These are phyloP conservation scores for Naganishia cerealis DNA, from an alignment of 1,284 basidiomycete species.

Conservation along the genomic window DNA sequence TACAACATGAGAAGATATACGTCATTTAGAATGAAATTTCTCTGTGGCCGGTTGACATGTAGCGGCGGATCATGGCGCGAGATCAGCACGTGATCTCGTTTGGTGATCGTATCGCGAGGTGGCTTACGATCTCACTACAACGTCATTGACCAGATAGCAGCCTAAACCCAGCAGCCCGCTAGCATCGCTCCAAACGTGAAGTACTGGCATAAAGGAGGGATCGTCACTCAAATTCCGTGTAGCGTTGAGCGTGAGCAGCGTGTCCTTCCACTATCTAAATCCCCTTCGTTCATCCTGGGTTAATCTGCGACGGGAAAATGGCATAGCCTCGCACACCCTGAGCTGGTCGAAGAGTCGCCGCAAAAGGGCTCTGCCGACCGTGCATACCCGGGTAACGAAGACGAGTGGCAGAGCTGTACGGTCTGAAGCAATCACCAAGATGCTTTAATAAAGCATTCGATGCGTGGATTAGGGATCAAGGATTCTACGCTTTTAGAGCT, in stretches of 20 bases:
- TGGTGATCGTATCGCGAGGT: too few relatives aligned
- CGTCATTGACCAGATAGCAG: conserved; percentile 4
- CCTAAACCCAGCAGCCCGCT: neutral
- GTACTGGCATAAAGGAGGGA: neutral
- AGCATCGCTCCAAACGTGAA: conserved; percentile 12
- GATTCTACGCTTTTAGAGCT: conserved; percentile 44
- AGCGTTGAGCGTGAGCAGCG: neutral
- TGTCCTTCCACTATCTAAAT: conserved; percentile 2
- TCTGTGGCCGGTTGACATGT: too few relatives aligned
- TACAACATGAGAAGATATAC: too few relatives aligned
- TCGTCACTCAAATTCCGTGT: neutral
- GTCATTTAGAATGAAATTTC: too few relatives aligned
- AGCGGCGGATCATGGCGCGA: too few relatives aligned
- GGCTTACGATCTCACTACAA: too few relatives aligned
- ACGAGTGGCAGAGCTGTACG: too few relatives aligned
- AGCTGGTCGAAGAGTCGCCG: conserved; percentile 13
- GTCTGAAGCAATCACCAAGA: conserved; percentile 50
- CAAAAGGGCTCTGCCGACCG: conserved; percentile 3
- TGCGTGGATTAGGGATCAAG: conserved; percentile 42
- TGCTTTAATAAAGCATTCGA: conserved; percentile 50
- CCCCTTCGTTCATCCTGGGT: neutral
- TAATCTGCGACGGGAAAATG: neutral
- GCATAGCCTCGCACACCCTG: neutral
- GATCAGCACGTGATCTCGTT: too few relatives aligned
- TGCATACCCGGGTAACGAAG: conserved; percentile 13